phyloP scores from a whole-genome alignment of 345 rosid genomes.

The Rhodamnia rubescens region DNA sequence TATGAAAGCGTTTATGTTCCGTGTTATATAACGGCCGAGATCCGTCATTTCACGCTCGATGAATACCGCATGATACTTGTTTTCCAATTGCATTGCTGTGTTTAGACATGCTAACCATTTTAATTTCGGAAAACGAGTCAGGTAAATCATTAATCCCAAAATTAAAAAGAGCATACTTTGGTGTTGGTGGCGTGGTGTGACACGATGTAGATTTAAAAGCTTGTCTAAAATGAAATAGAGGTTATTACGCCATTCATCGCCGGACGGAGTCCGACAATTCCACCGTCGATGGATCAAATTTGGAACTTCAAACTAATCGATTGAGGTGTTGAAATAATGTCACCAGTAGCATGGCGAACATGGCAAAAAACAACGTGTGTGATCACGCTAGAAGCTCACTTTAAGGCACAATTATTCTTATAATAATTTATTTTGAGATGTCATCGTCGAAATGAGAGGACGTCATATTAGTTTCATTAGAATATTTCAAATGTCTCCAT shows the following conservation, averaged over 20 bases:
- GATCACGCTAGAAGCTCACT: background rate
- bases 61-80: background rate
- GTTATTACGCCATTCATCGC: background rate
- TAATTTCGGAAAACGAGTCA: background rate
- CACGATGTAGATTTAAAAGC: background rate
- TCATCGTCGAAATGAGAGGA: rapidly evolving
- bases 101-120: background rate
- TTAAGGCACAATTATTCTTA: background rate
- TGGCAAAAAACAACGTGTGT: background rate
- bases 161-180: background rate
- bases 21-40: background rate
- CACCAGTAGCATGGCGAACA: background rate
- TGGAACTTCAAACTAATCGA: background rate
- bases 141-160: background rate
- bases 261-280: background rate
- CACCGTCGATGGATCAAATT: background rate
- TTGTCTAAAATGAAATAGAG: background rate
- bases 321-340: background rate
- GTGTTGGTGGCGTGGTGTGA: background rate
- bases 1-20: background rate
- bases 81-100: background rate
- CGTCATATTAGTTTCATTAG: background rate
- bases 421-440: background rate
- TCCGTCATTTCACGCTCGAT: background rate
- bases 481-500: background rate